These are phyloP conservation scores for Piper longum DNA, from an alignment of 164 flowering plant genomes.

Conservation along the genomic window DNA sequence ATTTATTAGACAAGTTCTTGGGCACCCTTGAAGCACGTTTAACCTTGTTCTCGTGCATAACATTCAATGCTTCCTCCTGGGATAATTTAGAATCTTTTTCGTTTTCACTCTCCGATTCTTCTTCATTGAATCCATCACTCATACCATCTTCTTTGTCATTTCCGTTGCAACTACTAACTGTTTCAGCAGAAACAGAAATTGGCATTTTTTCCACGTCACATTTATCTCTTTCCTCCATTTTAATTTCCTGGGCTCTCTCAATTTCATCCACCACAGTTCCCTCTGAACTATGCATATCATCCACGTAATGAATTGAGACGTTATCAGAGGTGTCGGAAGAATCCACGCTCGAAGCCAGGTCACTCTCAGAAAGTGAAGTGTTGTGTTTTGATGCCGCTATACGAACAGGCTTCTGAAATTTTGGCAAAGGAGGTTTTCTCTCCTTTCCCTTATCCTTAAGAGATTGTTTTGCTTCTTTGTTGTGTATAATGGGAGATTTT, in stretches of 20 bases:
- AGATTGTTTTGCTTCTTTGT: constrained; percentile 22
- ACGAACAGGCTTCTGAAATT: constrained; percentile 18
- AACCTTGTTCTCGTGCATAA: constrained; percentile 35
- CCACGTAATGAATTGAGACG: constrained; percentile 35
- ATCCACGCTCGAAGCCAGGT: constrained; percentile 24
- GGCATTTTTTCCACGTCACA: constrained; percentile 22
- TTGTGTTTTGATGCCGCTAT: constrained; percentile 20
- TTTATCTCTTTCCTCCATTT: constrained; percentile 3
- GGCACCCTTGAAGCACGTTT: constrained; percentile 24
- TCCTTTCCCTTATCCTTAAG: constrained; percentile 24
- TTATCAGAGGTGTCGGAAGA: constrained; percentile 35
- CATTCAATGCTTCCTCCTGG: constrained; percentile 36
- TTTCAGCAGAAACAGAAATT: constrained; percentile 12
- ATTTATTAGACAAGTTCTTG: constrained; percentile 16
- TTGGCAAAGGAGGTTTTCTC: constrained; percentile 19
- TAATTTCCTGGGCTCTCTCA: constrained; percentile 34
- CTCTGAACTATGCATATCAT: constrained; percentile 45
- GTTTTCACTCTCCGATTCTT: constrained; percentile 56
- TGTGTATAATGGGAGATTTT: constrained; percentile 20
- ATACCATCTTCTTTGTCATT: constrained; percentile 23
- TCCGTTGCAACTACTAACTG: constrained; percentile 23
- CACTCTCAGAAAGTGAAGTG: constrained; percentile 23
- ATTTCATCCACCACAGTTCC: constrained; percentile 13
- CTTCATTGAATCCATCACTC: constrained; percentile 46
- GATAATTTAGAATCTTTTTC: constrained; percentile 53